These are phyloP conservation scores for Spathaspora sp. DNA, from an alignment of 805 yeast genomes.

Conservation along the genomic window DNA sequence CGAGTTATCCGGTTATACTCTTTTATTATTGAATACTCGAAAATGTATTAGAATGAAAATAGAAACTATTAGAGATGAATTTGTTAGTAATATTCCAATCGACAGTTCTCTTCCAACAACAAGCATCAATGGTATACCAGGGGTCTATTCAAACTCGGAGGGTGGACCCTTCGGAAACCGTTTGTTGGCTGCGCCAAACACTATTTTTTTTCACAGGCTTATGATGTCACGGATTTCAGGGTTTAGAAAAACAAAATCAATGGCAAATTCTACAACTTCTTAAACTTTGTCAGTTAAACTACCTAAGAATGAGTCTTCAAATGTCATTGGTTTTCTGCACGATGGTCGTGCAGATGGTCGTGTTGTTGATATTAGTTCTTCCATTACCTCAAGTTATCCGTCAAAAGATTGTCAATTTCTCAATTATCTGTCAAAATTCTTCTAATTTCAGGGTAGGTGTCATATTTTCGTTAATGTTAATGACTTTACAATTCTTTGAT, in stretches of 20 bases:
- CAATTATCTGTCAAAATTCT: slow-evolving; percentile 28
- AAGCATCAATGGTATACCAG: no score
- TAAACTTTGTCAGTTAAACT: neutral
- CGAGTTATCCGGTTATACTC: no score
- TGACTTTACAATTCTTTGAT: slow-evolving; percentile 51
- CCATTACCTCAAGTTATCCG: slow-evolving; percentile 54
- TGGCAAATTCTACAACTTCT: neutral
- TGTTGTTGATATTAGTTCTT: slow-evolving; percentile 44
- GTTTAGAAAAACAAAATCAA: neutral
- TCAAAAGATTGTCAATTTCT: slow-evolving; percentile 34
- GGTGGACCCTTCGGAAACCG: no score
- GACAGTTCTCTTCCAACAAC: no score
- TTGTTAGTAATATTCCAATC: no score
- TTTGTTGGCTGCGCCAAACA: no score
- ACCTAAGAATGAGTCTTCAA: slow-evolving; percentile 39
- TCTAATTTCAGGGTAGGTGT: slow-evolving; percentile 45
- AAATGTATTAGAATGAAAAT: no score
- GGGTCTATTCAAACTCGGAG: no score
- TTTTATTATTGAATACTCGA: no score
- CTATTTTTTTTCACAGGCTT: neutral
- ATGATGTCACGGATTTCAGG: neutral
- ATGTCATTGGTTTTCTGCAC: slow-evolving; percentile 45
- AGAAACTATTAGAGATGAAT: no score
- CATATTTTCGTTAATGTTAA: slow-evolving; percentile 37
- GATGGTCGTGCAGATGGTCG: slow-evolving; percentile 50